phyloP scores from a whole-genome alignment of 495 filamentous ascomycete species.

The Penicillium odoratum region DNA sequence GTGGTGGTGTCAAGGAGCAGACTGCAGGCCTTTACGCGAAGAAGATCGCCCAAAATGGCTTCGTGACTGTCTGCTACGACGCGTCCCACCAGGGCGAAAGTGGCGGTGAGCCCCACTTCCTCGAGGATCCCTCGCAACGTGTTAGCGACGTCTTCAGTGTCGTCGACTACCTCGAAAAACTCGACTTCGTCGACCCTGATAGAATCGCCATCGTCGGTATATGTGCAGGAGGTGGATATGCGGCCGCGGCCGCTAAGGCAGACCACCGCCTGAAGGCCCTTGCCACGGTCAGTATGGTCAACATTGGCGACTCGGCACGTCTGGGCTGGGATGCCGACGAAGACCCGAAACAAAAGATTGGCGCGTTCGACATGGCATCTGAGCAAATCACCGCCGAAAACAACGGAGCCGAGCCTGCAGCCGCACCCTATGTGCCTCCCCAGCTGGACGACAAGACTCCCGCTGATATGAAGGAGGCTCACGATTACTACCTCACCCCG shows the following conservation, averaged over 20 bases:
- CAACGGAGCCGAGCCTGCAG: constrained; percentile 6
- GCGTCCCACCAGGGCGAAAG: constrained; percentile 3
- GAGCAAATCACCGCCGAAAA: constrained; percentile 1
- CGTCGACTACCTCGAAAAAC: neutral
- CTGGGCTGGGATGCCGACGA: neutral
- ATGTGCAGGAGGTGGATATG: constrained; percentile 3
- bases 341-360: neutral
- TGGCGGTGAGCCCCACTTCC: neutral
- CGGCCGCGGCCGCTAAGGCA: neutral
- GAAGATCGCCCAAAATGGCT: neutral
- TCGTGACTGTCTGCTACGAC: neutral
- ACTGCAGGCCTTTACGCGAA: neutral
- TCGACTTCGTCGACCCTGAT: neutral
- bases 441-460: constrained; percentile 13
- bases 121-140: constrained; percentile 2
- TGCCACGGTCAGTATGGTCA: neutral
- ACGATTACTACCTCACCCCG: constrained; percentile 5
- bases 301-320: neutral
- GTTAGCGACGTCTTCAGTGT: neutral
- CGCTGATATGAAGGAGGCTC: constrained; percentile 8
- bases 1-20: too few relatives aligned
- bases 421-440: constrained; percentile 10
- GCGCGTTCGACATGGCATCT: neutral
- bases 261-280: constrained; percentile 5
- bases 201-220: constrained; percentile 4